Evolutionary conservation across 345 rosid species (phyloP).

Genomic region (Eucalyptus viminalis): DNA sequence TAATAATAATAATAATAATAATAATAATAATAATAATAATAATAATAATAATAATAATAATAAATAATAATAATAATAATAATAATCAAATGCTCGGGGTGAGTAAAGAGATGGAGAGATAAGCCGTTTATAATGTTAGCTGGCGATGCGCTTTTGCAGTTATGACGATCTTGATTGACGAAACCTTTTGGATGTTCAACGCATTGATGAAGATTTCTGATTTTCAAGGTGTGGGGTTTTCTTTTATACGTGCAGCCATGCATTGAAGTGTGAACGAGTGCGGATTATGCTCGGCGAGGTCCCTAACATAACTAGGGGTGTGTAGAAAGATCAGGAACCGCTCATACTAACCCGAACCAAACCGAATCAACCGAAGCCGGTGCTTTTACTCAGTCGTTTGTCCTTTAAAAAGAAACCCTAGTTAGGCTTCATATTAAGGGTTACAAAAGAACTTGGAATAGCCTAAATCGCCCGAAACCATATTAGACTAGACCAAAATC

Average conservation of each 20-base stretch:
- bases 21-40: too few species aligned
- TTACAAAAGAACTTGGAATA: too few species aligned
- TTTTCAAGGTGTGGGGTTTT: background rate
- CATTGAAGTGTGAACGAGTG: background rate
- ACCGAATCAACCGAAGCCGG: too few species aligned
- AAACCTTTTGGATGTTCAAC: background rate
- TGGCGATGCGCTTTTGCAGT: background rate
- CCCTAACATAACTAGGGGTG: background rate
- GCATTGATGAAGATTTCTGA: background rate
- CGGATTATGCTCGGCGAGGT: background rate
- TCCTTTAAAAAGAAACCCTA: background rate
- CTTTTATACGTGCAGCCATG: background rate
- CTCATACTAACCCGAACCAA: accelerated
- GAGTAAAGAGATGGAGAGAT: background rate
- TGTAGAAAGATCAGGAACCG: background rate
- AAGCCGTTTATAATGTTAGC: background rate
- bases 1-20: too few species aligned
- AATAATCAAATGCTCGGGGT: background rate
- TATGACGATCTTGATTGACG: background rate
- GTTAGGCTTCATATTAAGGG: background rate
- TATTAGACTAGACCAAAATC: accelerated
- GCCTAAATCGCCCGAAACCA: accelerated
- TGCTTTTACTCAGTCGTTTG: background rate
- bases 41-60: too few species aligned
- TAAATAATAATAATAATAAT: too few species aligned